Conservation (phyloP, 164 flowering plant genomes). For the Malania oleifera region DNA sequence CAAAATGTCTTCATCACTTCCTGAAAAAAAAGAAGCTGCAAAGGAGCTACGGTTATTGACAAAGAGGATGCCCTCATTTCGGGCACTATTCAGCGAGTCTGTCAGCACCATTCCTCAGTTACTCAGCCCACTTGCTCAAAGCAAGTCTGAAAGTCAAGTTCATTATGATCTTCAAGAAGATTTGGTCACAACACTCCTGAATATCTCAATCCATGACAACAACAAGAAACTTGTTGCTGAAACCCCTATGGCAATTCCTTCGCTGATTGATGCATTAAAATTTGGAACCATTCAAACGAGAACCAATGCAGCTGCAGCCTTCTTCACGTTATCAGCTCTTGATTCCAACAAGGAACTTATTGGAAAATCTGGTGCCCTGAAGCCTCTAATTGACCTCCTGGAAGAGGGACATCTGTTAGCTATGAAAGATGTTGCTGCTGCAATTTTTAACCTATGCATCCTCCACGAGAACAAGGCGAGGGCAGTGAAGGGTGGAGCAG, state of each 20-base stretch:
- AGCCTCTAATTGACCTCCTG: constrained; percentile 55
- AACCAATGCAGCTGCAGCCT: constrained; percentile 83
- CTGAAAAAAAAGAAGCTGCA: constrained; percentile 62
- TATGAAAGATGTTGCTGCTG: constrained; percentile 86
- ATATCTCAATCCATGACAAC: constrained; percentile 71
- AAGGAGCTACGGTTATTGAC: constrained; percentile 70
- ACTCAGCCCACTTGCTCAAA: constrained; percentile 41
- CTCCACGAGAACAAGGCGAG: constrained; percentile 57
- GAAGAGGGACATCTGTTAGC: constrained; percentile 61
- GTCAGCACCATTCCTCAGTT: constrained; percentile 46
- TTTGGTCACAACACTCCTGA: constrained; percentile 67
- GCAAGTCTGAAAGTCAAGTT: constrained; percentile 15
- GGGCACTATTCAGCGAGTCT: constrained; percentile 63
- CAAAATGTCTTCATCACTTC: constrained; percentile 34
- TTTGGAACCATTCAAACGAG: constrained; percentile 59
- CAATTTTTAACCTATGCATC: constrained; percentile 69
- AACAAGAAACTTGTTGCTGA: constrained; percentile 77
- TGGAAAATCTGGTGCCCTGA: constrained; percentile 62
- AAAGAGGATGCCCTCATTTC: constrained; percentile 55
- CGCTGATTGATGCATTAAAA: constrained; percentile 54
- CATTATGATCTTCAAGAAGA: constrained; percentile 71
- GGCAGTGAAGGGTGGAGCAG: constrained; percentile 66
- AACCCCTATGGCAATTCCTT: constrained; percentile 53
- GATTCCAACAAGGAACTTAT: constrained; percentile 70
- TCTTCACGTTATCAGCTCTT: constrained; percentile 73